Evolutionary conservation across 1,284 basidiomycete species (phyloP).

Genomic region (Cutaneotrichosporon dermatis): DNA sequence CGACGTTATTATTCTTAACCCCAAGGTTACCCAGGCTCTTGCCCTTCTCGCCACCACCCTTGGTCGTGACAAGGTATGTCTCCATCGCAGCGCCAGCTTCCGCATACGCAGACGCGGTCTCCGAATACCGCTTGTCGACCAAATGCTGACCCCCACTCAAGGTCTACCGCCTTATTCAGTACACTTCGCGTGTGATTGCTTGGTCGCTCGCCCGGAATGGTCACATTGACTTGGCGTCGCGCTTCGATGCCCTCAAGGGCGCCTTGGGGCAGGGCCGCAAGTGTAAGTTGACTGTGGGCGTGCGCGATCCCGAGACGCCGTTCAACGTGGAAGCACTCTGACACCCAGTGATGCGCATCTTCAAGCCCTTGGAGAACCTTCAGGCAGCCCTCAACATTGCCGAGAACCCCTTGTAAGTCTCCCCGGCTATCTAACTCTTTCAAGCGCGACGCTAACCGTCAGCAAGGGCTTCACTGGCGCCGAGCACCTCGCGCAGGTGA

Average conservation of each 20-base stretch:
- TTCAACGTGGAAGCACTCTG: background rate
- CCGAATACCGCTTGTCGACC: background rate
- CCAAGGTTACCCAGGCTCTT: slow-evolving; percentile 67
- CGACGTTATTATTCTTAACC: slow-evolving; percentile 73
- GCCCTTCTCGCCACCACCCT: slow-evolving; percentile 74
- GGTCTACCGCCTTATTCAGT: slow-evolving; percentile 88
- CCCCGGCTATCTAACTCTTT: background rate
- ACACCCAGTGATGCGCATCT: slow-evolving; percentile 77
- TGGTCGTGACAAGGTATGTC: slow-evolving; percentile 76
- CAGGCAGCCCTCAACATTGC: slow-evolving; percentile 84
- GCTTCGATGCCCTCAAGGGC: slow-evolving; percentile 73
- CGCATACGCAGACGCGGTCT: background rate
- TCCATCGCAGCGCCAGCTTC: background rate
- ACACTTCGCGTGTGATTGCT: slow-evolving; percentile 82
- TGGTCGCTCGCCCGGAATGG: slow-evolving; percentile 70
- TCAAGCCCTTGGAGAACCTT: slow-evolving; percentile 90
- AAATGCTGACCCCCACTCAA: slow-evolving; percentile 36
- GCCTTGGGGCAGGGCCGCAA: slow-evolving; percentile 75
- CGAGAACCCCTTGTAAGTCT: slow-evolving; percentile 49
- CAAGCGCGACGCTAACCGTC: slow-evolving; percentile 7
- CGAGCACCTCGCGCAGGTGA: slow-evolving; percentile 65
- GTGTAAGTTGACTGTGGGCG: slow-evolving; percentile 54
- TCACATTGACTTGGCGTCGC: slow-evolving; percentile 60
- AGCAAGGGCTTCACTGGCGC: slow-evolving; percentile 44
- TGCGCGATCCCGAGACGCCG: background rate